Base-by-base conservation (phyloP, 306 rosid genomes). In the Pyrus communis region DNA sequence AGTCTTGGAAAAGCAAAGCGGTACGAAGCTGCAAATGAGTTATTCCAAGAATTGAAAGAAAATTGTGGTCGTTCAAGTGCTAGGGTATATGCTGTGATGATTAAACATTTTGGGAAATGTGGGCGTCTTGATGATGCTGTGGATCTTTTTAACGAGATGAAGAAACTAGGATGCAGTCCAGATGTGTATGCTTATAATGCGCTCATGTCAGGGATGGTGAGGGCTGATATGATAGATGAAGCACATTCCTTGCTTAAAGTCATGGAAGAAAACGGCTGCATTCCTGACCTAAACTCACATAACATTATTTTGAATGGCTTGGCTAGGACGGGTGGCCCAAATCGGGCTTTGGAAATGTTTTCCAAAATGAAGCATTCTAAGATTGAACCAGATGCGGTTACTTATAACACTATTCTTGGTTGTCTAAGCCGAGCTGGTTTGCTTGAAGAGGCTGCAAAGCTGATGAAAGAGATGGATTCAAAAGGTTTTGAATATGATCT, bases 21-120 rank as follows among this genome's bases (percentile, higher is more conserved):
- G 38, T 92, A 91, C 7, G 98, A 92, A 69, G 97, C 94, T 75
- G 97, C 97, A 78, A 92, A 89, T 72, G 98, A 95, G 80, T 85
- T 92, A 65, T 95, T 95, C 82, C 91, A 84, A 75, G 97, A 95
- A 78, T 77, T 95, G 87, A 92, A 88, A 82, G 98, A 95, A 85
- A 95, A 90, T 35, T 90, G 97, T 25, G 97, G 96, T 62, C 35
- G 63, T 72, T 87, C 97, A 3, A 95, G 97, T 80, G 96, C 97
- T 79, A 92, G 96, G 67, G 98, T 94, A 43, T 95, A 92, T 78
- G 98, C 96, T 1, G 98, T 95, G 82, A 95, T 95, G 98, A 95
- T 95, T 62, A 95, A 90, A 80, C 97, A 90, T 79, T 89, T 88
- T 25, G 98, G 98, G 79, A 95, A 90, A 80, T 87, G 96, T 28